A percentile compares a stretch with the other conserved stretches of the same genome.
These are phyloP conservation scores for Ophiocordyceps unilateralis DNA, from an alignment of 2,329 filamentous ascomycete species.

Conservation along the genomic window DNA sequence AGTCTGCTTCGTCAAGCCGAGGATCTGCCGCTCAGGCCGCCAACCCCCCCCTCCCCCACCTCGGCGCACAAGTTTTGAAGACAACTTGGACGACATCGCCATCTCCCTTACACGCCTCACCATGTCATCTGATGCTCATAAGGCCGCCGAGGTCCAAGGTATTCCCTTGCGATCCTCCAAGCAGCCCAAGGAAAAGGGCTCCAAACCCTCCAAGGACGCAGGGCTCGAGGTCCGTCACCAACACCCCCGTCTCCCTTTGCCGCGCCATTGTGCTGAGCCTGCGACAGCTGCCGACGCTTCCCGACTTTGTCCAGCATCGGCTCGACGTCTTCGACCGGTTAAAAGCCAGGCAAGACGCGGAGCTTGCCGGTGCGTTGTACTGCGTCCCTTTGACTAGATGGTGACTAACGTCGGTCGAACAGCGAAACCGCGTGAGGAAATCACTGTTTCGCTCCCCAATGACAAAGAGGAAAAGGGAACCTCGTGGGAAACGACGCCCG, in stretches of 20 bases:
- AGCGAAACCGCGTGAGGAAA: conserved; percentile 53
- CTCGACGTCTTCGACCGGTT: conserved; percentile 78
- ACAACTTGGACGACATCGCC: neutral
- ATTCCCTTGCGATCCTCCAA: conserved; percentile 19
- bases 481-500: conserved; percentile 84
- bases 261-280: conserved; percentile 7
- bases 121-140: conserved; percentile 20
- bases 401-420: conserved; percentile 14
- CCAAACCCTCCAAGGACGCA: conserved; percentile 40
- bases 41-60: conserved; percentile 13
- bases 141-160: conserved; percentile 16
- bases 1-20: conserved; percentile 4
- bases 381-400: neutral
- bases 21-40: conserved; percentile 10
- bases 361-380: conserved; percentile 34
- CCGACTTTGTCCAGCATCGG: conserved; percentile 68
- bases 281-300: conserved; percentile 26
- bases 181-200: conserved; percentile 18
- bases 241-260: conserved; percentile 19
- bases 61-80: neutral
- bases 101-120: conserved; percentile 6
- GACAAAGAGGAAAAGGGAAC: conserved; percentile 57
- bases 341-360: conserved; percentile 68
- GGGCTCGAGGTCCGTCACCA: conserved; percentile 26
- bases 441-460: conserved; percentile 57